Base-by-base conservation (phyloP, 73 alveolate species). In the Paramecium pentaurelia region DNA sequence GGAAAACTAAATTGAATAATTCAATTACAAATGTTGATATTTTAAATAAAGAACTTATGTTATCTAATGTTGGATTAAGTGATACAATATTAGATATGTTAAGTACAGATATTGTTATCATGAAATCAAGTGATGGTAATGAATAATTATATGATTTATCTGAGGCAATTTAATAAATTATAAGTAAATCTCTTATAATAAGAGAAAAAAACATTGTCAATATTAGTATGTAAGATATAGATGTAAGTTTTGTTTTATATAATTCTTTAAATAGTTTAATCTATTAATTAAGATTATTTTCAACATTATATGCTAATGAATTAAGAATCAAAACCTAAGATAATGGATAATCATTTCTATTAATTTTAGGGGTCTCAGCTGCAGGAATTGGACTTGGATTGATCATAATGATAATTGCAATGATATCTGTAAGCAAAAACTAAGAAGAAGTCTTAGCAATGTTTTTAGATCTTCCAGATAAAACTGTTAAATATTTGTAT, bases 391-490 rank as follows among this genome's bases (percentile, higher is more conserved):
- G 88, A 14, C 38, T 75, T 5, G 88, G 88, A 36, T 36, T 75
- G 37, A 30, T 75, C 7, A 42, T 75, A 2, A 34, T 75, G 34
- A 25, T 42, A 0, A 75, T 75, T 16, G 88, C 60, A 3, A 38
- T 75, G 88, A 22, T 75, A 18, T 75, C 38, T 22, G 93, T 87
- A 20, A 87, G 71, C 42, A 59, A 77, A 87, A 87, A 59, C 2
- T 64, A 77, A 64, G 93, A 87, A 20, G 86, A 59, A 16, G 73
- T 87, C 25, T 68, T 87, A 64, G 86, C 75, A 6, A 73, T 87
- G 77, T 87, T 87, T 77, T 77, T 87, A 44, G 93, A 87, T 60
- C 49, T 87, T 2, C 84, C 84, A 64, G 93, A 87, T 42, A 87
- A 87, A 45, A 87, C 77, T 18, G 86, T 87, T n/a, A 87, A 87